These are phyloP conservation scores for Phytophthora fragariaefolia DNA, from an alignment of 352 stramenopile species.

Conservation along the genomic window DNA sequence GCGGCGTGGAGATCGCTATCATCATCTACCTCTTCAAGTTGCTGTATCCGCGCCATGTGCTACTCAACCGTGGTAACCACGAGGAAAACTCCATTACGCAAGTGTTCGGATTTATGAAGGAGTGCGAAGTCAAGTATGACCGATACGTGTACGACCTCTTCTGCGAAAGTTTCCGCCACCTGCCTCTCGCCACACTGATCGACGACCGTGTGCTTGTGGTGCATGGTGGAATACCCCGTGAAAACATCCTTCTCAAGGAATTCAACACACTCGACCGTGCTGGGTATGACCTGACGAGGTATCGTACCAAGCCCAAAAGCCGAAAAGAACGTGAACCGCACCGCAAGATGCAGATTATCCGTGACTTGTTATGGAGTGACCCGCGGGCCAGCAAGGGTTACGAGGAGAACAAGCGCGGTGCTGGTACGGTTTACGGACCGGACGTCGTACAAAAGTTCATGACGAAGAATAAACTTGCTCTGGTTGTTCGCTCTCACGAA, in stretches of 20 bases:
- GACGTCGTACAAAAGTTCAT: constrained; percentile 89
- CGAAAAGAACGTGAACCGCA: constrained; percentile 60
- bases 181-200: constrained; percentile 78
- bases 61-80: constrained; percentile 89
- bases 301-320: constrained; percentile 65
- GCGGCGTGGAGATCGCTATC: constrained; percentile 78
- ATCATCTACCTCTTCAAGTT: constrained; percentile 88
- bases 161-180: constrained; percentile 80
- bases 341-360: constrained; percentile 75
- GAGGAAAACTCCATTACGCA: constrained; percentile 88
- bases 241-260: constrained; percentile 60
- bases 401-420: constrained; percentile 84
- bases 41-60: constrained; percentile 73
- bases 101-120: constrained; percentile 90
- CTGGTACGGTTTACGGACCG: constrained; percentile 77
- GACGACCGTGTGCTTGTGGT: constrained; percentile 79
- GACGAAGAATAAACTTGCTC: constrained; percentile 81
- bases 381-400: constrained; percentile 68
- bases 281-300: constrained; percentile 80
- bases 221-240: constrained; percentile 81
- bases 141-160: constrained; percentile 80
- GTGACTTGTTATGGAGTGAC: constrained; percentile 87
- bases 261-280: constrained; percentile 66
- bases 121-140: constrained; percentile 88
- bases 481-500: constrained; percentile 88